Conservation (phyloP, 2,329 filamentous ascomycete species). For the Colletotrichum sp. region DNA sequence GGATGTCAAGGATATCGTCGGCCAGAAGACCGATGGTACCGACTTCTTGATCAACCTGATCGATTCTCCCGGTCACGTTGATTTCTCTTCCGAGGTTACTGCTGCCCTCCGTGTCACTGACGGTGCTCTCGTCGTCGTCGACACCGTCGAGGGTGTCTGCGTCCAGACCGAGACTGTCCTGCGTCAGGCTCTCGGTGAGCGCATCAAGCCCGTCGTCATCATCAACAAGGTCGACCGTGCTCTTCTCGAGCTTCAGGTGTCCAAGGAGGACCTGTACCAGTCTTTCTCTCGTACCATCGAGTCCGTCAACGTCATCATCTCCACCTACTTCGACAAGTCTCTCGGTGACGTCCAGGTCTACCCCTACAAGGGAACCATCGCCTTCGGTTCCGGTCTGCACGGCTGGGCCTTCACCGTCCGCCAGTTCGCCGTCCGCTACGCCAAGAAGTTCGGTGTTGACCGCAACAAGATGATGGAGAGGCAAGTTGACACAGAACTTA, state of each 20-base stretch:
- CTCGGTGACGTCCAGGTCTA: conserved; percentile 99
- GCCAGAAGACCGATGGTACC: conserved; percentile 85
- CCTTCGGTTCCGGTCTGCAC: conserved; percentile 99
- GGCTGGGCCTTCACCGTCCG: conserved; percentile 99
- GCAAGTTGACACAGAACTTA: conserved; percentile 32
- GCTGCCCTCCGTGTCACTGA: conserved; percentile 99
- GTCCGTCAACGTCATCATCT: conserved; percentile 99
- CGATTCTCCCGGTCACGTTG: conserved; percentile 99
- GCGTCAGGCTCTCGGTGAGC: conserved; percentile 98
- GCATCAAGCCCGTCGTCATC: conserved; percentile 99
- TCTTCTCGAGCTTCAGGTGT: conserved; percentile 97
- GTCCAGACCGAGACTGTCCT: conserved; percentile 99
- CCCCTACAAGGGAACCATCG: conserved; percentile 96
- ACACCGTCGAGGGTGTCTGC: conserved; percentile 99
- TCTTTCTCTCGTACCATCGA: conserved; percentile 99
- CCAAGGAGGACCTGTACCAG: conserved; percentile 99
- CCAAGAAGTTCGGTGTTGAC: conserved; percentile 99
- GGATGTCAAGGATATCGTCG: conserved; percentile 92
- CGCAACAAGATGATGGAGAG: conserved; percentile 99
- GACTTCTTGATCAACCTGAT: conserved; percentile 99
- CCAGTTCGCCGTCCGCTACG: conserved; percentile 94
- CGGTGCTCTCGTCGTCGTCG: conserved; percentile 98
- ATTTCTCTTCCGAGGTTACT: conserved; percentile 99
- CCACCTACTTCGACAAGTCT: conserved; percentile 96
- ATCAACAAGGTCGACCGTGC: conserved; percentile 99